Base-by-base conservation (phyloP, 208 protist species). In the Leishmania mexicana region DNA sequence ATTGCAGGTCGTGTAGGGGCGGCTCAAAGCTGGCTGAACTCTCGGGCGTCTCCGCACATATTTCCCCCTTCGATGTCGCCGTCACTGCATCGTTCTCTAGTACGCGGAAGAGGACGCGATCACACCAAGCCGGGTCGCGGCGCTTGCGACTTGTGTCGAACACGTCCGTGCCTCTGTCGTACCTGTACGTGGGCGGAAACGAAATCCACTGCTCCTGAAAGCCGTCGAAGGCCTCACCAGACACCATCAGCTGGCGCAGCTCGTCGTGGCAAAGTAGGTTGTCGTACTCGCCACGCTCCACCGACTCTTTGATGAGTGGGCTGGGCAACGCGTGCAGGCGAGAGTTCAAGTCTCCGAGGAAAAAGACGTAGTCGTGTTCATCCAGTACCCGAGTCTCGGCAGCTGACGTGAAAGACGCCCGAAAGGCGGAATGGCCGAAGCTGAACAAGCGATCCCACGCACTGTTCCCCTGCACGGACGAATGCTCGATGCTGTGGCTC, bases 181-280 rank as follows among this genome's bases (percentile, higher is more conserved):
- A 97, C 86, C 98, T 99, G 88, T 98, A 99, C 31, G 97, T 99
- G 4, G 96, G 97, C 0, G 90, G 83, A 80, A 99, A 99, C 10
- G 73, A 80, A 72, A 98, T 98, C 78, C 87, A 81, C n/a, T 85
- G 87, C 86, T 99, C 96, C 75, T 94, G 81, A 85, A 99, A 99
- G 54, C 93, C 92, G 68, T 92, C 89, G 76, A 98, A 98, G 8
- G 88, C 85, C 35, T 92, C 88, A 19, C 92, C 91, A 35, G 75
- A 81, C 19, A 95, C 87, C 92, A 96, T 96, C 45, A 90, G 88
- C 83, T 93, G 89, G 38, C 91, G 91, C 75, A 97, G 85, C 84
- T 97, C 94, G 81, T 97, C 94, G 87, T 93, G 83, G 80, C 88
- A 91, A 31, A 96, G 88, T 19, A 97, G 87, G 53, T 83, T 77